phyloP scores from a whole-genome alignment of 139 green algal species.

The Chlamydomonas schloesseri region DNA sequence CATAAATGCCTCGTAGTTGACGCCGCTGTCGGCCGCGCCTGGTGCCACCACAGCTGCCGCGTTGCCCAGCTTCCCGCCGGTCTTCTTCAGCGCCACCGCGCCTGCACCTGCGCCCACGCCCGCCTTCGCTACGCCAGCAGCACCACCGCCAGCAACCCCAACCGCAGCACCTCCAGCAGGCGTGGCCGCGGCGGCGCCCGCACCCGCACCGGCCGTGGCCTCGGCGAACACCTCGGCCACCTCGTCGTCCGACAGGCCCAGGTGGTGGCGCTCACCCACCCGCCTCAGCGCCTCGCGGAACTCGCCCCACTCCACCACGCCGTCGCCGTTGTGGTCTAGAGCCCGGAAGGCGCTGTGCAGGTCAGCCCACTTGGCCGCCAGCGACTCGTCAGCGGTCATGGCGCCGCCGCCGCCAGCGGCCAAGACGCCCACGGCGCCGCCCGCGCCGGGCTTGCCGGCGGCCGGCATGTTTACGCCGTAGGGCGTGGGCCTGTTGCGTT shows the following conservation, averaged over 20 bases:
- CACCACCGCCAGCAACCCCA: no score
- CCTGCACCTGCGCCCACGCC: neutral
- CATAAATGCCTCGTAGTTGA: conserved; percentile 24
- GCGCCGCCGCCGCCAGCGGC: neutral
- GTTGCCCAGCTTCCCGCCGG: no score
- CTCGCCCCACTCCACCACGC: conserved; percentile 20
- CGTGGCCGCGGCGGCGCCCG: no score
- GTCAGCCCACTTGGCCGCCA: neutral
- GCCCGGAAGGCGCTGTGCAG: conserved; percentile 1
- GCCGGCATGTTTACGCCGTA: neutral
- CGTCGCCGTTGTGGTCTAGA: conserved; percentile 1
- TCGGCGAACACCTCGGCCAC: neutral
- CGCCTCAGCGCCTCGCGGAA: conserved; percentile 16
- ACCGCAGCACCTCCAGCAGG: no score
- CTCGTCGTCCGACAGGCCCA: conserved; percentile 5
- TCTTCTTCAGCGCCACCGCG: no score
- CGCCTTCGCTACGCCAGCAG: no score
- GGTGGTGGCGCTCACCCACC: conserved; percentile 4
- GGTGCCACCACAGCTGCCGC: no score
- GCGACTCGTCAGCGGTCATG: neutral
- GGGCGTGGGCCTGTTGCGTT: no score
- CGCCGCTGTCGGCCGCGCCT: neutral
- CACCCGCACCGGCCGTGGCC: no score
- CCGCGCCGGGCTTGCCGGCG: no score
- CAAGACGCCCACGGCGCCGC: no score